phyloP scores from a whole-genome alignment of 2,329 filamentous ascomycete genomes.

The Cryphonectria carpinicola region DNA sequence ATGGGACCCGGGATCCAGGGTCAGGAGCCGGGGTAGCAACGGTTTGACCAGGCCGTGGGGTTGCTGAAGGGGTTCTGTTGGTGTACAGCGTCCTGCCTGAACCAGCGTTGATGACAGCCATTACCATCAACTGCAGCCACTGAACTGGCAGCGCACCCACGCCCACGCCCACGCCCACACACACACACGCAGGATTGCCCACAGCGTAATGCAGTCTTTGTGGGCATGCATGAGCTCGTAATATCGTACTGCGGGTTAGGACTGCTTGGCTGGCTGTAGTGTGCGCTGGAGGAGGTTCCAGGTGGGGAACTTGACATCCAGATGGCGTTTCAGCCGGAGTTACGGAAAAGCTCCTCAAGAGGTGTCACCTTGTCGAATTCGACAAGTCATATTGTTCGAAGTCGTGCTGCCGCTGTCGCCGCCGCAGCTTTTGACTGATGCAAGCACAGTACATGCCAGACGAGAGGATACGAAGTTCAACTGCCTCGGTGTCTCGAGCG shows the following conservation, averaged over 20 bases:
- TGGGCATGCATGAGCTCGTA: neutral
- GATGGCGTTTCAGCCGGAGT: constrained; percentile 22
- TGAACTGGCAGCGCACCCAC: neutral
- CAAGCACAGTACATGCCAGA: neutral
- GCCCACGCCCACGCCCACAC: neutral
- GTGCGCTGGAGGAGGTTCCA: neutral
- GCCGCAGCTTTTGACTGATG: neutral
- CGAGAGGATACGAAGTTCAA: neutral
- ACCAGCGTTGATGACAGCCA: neutral
- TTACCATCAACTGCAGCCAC: neutral
- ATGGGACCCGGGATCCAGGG: neutral
- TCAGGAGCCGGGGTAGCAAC: neutral
- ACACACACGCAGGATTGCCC: neutral
- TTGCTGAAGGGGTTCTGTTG: constrained; percentile 9
- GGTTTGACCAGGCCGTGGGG: neutral
- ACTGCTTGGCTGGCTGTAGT: neutral
- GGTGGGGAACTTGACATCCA: constrained; percentile 1
- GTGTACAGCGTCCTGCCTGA: constrained; percentile 3
- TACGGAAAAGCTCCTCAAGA: constrained; percentile 4
- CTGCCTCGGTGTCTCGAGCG: neutral
- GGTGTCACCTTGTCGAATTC: neutral
- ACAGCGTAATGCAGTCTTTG: neutral
- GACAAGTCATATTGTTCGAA: neutral
- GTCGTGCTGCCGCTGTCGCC: neutral
- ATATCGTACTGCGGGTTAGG: neutral